A percentile compares a stretch with the other conserved stretches of the same genome.
Conservation (phyloP, 371 early-diverging fungal genomes). For the Zychaea mexicana region DNA sequence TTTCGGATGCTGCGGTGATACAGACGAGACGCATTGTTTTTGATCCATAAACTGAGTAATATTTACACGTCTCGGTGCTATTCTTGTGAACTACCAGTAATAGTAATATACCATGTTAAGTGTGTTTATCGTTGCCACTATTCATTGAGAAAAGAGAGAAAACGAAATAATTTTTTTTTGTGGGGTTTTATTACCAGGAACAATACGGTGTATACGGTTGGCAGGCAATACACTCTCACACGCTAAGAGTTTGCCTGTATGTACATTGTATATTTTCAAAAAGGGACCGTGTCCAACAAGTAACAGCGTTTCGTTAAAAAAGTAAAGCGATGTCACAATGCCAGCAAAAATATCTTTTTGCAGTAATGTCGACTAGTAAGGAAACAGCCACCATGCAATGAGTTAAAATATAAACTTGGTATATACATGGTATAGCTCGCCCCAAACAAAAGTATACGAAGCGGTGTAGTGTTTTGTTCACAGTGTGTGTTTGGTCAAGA, state of each 20-base stretch:
- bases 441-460: no score
- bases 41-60: constrained; percentile 42
- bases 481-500: no score
- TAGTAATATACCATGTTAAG: background rate
- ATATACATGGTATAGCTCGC: no score
- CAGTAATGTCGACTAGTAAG: no score
- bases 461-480: no score
- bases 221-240: constrained; percentile 40
- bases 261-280: constrained; percentile 56
- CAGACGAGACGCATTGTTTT: constrained; percentile 24
- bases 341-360: constrained; percentile 50
- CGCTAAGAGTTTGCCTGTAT: constrained; percentile 39
- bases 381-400: no score
- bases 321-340: constrained; percentile 58
- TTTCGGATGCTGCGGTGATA: constrained; percentile 2
- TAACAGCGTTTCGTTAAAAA: constrained; percentile 52
- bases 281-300: constrained; percentile 65
- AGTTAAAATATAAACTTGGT: no score
- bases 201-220: constrained; percentile 61
- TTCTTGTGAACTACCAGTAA: background rate
- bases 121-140: no score
- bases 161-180: background rate
- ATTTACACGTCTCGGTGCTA: background rate
- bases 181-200: constrained; percentile 44
- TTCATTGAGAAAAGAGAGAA: no score